These are phyloP conservation scores for Fusarium sp. DNA, from an alignment of 2,329 filamentous ascomycete species.

Conservation along the genomic window DNA sequence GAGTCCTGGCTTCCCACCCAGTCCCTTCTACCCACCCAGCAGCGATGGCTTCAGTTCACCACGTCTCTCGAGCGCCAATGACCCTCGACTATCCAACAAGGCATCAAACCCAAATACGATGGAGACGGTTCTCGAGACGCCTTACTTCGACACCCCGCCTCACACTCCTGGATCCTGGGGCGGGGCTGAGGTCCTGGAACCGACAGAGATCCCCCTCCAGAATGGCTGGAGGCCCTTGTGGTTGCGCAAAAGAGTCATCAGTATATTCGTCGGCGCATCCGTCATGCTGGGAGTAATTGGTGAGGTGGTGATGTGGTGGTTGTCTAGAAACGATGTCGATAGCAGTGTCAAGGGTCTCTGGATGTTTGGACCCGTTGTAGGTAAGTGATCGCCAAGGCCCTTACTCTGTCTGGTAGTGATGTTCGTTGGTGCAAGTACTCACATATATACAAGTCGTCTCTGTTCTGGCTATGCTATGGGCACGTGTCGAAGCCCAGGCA, in stretches of 20 bases:
- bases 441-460: conserved; percentile 36
- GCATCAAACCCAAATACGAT: conserved; percentile 22
- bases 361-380: conserved; percentile 44
- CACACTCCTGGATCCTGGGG: conserved; percentile 23
- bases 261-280: conserved; percentile 35
- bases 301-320: conserved; percentile 40
- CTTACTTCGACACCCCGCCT: conserved; percentile 41
- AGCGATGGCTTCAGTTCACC: conserved; percentile 36
- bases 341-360: conserved; percentile 37
- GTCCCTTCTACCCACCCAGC: conserved; percentile 32
- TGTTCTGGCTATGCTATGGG: conserved; percentile 42
- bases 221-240: conserved; percentile 44
- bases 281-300: conserved; percentile 35
- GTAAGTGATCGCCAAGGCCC: conserved; percentile 36
- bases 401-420: conserved; percentile 12
- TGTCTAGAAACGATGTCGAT: conserved; percentile 33
- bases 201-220: conserved; percentile 32
- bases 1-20: conserved; percentile 34
- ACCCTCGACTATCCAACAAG: conserved; percentile 16
- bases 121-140: conserved; percentile 37
- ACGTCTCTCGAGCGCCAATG: conserved; percentile 16
- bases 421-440: conserved; percentile 12
- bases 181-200: conserved; percentile 24
- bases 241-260: conserved; percentile 34
- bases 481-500: conserved; percentile 43